phyloP scores from a whole-genome alignment of 345 rosid species.

The Salix suchowensis region DNA sequence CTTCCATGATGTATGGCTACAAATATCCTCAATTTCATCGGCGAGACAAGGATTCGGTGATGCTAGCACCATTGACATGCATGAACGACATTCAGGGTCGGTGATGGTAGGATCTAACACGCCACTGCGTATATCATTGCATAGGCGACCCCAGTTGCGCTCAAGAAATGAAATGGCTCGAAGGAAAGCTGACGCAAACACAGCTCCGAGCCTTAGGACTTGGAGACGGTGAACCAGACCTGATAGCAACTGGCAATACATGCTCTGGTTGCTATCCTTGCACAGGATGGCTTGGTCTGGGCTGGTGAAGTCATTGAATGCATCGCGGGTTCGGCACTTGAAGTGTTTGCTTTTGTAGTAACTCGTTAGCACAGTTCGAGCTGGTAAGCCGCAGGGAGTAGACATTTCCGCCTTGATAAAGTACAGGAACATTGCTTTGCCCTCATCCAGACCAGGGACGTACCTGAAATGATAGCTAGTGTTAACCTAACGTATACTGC shows the following conservation, averaged over 20 bases:
- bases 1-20: constrained; percentile 49
- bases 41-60: constrained; percentile 44
- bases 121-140: constrained; percentile 47
- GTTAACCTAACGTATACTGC: background rate
- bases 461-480: constrained; percentile 31
- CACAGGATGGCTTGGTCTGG: constrained; percentile 57
- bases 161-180: constrained; percentile 57
- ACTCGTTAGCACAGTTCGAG: constrained; percentile 65
- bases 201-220: constrained; percentile 58
- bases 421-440: constrained; percentile 62
- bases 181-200: constrained; percentile 59
- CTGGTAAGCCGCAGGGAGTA: constrained; percentile 58
- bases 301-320: constrained; percentile 51
- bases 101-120: constrained; percentile 36
- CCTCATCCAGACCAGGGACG: constrained; percentile 50
- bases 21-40: constrained; percentile 47
- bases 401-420: constrained; percentile 61
- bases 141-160: constrained; percentile 49
- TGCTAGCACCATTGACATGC: constrained; percentile 31
- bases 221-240: constrained; percentile 52
- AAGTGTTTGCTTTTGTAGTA: constrained; percentile 69
- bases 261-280: constrained; percentile 60
- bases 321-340: constrained; percentile 43
- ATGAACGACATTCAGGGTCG: constrained; percentile 44
- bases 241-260: constrained; percentile 64